Evolutionary conservation across 2,329 filamentous ascomycete genomes (phyloP), one percentile per base, ranked within the genome.

Genomic region (Chaetomium olivaceum): DNA sequence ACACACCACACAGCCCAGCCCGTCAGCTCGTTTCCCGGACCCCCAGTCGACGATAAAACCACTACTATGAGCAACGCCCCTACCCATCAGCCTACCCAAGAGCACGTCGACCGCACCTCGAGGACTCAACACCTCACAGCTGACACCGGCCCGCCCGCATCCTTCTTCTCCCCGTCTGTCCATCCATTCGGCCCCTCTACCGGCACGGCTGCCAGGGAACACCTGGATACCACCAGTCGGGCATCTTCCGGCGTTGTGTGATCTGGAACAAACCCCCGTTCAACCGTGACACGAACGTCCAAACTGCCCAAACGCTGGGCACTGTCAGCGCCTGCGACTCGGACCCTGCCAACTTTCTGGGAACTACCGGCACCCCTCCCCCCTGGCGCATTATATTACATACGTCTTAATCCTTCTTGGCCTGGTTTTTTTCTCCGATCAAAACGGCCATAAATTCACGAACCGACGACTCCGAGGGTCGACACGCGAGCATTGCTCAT

Each of bases 1-100:
- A 19, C 36, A 43, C 36, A 43, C 36, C 14, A 43, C 50, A 54
- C 50, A 54, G 25, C 50, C 50, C 50, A 7, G 43, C 7, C 43
- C 43, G 43, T 48, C 43, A 48, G 16, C 48, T 33, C 58, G 3
- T 25, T 36, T 6, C 36, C 36, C 29, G 21, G 5, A n/a, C 23
- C 36, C 39, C 14, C 43, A 39, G 25, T 29, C 59, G 23, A 39
- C 59, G 33, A 48, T 55, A 58, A 63, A 51, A 51, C 31, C 55
- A 63, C 39, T 51, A 63, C 55, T 58, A 63, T 63, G 62, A 59
- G 16, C 61, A 46, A 7, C 56, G 46, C n/a, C 55, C 46, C 23
- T 11, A 43, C 43, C 31, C 29, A 52, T 25, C 23, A 51, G 29
- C 23, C 23, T 21, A 16, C 43, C 33, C 14, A 51, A 58, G 39